These are phyloP conservation scores for Trichophyton mentagrophytes DNA, from an alignment of 2,329 filamentous ascomycete genomes.

Conservation along the genomic window DNA sequence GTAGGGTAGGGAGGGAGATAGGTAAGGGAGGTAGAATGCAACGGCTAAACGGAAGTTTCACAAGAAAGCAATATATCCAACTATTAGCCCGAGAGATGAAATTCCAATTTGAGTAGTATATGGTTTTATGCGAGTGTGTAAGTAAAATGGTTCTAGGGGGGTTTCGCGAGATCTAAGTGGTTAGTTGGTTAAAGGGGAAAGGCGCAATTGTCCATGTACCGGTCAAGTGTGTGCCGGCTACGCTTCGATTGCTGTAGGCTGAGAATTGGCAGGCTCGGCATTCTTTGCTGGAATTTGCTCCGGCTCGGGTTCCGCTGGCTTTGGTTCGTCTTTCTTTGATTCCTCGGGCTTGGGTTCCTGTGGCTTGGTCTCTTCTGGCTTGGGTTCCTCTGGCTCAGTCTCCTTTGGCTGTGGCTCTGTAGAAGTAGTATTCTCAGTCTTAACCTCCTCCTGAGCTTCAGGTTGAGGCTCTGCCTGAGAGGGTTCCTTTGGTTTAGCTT, in stretches of 20 bases:
- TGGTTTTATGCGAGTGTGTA: background rate
- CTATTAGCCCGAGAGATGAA: constrained; percentile 1
- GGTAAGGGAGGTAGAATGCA: background rate
- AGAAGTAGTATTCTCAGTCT: background rate
- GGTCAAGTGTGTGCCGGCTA: background rate
- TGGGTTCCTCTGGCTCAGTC: background rate
- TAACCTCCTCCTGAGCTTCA: background rate
- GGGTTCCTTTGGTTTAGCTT: background rate
- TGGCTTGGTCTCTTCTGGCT: background rate
- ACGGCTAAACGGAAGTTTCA: background rate
- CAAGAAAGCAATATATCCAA: constrained; percentile 1
- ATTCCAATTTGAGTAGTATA: constrained; percentile 2
- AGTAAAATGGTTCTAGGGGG: background rate
- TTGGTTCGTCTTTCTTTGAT: background rate
- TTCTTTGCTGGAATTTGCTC: background rate
- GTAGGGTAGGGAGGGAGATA: background rate
- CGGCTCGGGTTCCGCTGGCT: background rate
- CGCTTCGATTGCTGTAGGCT: background rate
- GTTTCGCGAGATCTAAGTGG: background rate
- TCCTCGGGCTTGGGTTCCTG: background rate
- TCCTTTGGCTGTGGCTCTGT: background rate
- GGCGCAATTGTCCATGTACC: background rate
- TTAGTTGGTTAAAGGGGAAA: background rate
- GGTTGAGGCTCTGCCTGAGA: background rate
- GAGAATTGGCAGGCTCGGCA: background rate